Evolutionary conservation across 176 grass and related monocot species (phyloP).

Genomic region (Thinopyrum elongatum): DNA sequence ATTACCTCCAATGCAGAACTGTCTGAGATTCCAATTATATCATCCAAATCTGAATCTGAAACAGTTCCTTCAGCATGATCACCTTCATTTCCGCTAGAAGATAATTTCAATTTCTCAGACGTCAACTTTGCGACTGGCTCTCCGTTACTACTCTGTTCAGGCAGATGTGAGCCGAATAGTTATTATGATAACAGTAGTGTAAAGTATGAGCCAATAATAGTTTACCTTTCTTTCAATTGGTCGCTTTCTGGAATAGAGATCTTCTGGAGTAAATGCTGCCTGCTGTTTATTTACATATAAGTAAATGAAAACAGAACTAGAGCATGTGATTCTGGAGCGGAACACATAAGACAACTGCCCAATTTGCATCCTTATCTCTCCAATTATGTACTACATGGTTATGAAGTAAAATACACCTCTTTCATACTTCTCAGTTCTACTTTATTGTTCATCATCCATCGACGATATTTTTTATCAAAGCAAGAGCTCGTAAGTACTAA

Average conservation of each 20-base stretch:
- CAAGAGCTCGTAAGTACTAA: background rate
- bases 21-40: conserved; percentile 77
- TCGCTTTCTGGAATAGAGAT: conserved; percentile 83
- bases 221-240: conserved; percentile 62
- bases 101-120: conserved; percentile 61
- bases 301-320: conserved; percentile 26
- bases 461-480: background rate
- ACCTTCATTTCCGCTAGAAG: conserved; percentile 49
- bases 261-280: conserved; percentile 89
- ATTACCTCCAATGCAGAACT: conserved; percentile 68
- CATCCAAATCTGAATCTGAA: conserved; percentile 84
- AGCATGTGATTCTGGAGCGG: background rate
- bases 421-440: background rate
- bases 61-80: conserved; percentile 50
- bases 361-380: background rate
- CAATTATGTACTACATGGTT: background rate
- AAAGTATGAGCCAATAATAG: conserved; percentile 4
- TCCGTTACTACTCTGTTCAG: conserved; percentile 45
- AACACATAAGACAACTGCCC: background rate
- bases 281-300: conserved; percentile 36
- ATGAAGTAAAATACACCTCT: background rate
- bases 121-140: conserved; percentile 37
- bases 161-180: conserved; percentile 30
- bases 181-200: conserved; percentile 30
- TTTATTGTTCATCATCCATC: background rate